phyloP scores from a whole-genome alignment of 2,329 filamentous ascomycete species.

The Nigrospora oryzae region DNA sequence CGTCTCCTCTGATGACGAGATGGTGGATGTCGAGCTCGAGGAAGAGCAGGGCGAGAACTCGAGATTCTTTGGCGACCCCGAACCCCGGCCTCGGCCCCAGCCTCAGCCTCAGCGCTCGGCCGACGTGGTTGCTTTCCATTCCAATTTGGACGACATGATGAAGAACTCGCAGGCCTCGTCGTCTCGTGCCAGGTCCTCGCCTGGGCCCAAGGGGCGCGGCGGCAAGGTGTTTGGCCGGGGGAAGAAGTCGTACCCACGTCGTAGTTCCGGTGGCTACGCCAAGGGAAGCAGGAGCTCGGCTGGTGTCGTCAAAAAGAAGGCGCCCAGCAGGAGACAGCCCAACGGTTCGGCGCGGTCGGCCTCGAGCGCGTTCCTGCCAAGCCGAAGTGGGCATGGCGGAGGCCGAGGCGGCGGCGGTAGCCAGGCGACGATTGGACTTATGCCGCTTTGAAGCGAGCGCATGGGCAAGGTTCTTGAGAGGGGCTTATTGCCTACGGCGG shows the following conservation, averaged over 20 bases:
- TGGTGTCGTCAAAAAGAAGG: conserved; percentile 3
- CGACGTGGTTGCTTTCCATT: conserved; percentile 1
- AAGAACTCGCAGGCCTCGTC: neutral
- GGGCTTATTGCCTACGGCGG: no score
- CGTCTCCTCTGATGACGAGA: conserved; percentile 22
- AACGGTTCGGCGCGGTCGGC: conserved; percentile 1
- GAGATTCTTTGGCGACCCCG: conserved; percentile 32
- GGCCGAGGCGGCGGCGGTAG: conserved; percentile 1
- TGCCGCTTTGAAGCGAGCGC: neutral
- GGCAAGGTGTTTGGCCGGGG: conserved; percentile 1
- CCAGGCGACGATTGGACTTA: conserved; percentile 1
- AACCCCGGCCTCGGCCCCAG: neutral
- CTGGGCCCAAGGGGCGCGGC: neutral
- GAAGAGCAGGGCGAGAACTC: conserved; percentile 28
- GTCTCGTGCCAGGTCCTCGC: neutral
- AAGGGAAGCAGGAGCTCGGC: neutral
- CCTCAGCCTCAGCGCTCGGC: no score
- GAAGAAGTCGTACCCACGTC: neutral
- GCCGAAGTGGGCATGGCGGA: neutral
- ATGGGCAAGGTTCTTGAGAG: no score
- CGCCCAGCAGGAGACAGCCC: conserved; percentile 2
- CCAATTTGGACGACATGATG: conserved; percentile 16
- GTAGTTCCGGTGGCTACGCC: conserved; percentile 1
- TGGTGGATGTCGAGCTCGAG: conserved; percentile 2
- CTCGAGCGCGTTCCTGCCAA: neutral